A percentile compares a stretch with the other conserved stretches of the same genome.
phyloP scores from a whole-genome alignment of 352 stramenopile species.

The Peronosclerospora sorghi region DNA sequence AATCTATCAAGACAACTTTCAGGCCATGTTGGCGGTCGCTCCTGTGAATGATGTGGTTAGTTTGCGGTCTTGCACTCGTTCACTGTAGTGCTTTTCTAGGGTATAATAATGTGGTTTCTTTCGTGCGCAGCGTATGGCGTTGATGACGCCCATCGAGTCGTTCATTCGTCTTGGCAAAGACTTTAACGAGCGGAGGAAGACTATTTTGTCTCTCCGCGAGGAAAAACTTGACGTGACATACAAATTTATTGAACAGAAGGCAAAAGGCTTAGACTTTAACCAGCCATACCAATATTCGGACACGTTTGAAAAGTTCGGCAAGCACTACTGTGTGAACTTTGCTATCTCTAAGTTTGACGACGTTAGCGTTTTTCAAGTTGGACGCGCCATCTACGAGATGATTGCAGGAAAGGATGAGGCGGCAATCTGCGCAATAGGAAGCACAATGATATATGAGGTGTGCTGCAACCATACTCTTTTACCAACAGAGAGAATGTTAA shows the following conservation, averaged over 20 bases:
- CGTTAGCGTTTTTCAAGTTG: conserved; percentile 48
- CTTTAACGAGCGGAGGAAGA: conserved; percentile 50
- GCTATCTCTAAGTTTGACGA: conserved; percentile 63
- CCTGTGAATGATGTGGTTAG: conserved; percentile 59
- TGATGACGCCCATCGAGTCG: conserved; percentile 75
- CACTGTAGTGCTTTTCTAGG: neutral
- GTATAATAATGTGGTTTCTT: neutral
- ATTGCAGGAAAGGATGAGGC: conserved; percentile 54
- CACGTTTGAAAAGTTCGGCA: conserved; percentile 75
- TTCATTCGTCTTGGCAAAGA: conserved; percentile 56
- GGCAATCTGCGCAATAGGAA: conserved; percentile 43
- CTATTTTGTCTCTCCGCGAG: conserved; percentile 45
- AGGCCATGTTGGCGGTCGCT: conserved; percentile 67
- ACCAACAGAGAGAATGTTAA: no score
- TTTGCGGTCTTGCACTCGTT: neutral
- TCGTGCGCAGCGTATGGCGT: conserved; percentile 34
- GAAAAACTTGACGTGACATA: conserved; percentile 73
- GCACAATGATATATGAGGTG: conserved; percentile 46
- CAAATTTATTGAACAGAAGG: conserved; percentile 72
- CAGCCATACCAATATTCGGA: conserved; percentile 65
- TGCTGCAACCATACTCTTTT: neutral
- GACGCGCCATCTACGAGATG: conserved; percentile 60
- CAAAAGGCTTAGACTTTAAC: conserved; percentile 36
- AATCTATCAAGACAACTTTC: conserved; percentile 66
- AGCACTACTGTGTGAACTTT: conserved; percentile 72